phyloP scores from a whole-genome alignment of 2,329 filamentous ascomycete genomes.

The Xylaria sp. region DNA sequence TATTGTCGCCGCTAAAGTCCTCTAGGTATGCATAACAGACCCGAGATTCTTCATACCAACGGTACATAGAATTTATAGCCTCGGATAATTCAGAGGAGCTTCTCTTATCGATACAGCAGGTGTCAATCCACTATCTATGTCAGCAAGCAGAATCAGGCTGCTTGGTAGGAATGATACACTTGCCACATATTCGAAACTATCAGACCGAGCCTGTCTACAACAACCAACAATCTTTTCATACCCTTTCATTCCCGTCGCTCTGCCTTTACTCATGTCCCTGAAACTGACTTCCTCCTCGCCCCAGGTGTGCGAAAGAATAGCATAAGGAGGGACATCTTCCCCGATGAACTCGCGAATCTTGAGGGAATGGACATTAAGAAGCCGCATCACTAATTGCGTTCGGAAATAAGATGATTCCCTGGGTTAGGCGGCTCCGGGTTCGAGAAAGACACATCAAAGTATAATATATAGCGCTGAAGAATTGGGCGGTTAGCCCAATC shows the following conservation, averaged over 20 bases:
- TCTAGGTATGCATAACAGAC: slow-evolving; percentile 14
- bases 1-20: not conserved
- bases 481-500: too few relatives aligned
- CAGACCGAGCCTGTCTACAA: not conserved
- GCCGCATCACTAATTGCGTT: not conserved
- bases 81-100: slow-evolving; percentile 9
- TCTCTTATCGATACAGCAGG: slow-evolving; percentile 16
- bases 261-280: not conserved
- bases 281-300: slow-evolving; percentile 13
- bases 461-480: not conserved
- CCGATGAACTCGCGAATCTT: not conserved
- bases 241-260: not conserved
- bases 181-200: slow-evolving; percentile 13
- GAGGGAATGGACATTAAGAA: not conserved
- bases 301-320: slow-evolving; percentile 18
- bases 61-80: slow-evolving; percentile 16
- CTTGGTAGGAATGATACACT: not conserved
- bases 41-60: not conserved
- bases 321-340: not conserved
- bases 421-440: not conserved
- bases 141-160: not conserved
- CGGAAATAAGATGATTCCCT: not conserved
- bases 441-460: not conserved
- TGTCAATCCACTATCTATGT: slow-evolving; percentile 8
- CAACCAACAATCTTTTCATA: not conserved